A percentile compares a stretch with the other conserved stretches of the same genome.
These are phyloP conservation scores for Porogramme epimiltina DNA, from an alignment of 1,284 basidiomycete genomes.

Conservation along the genomic window DNA sequence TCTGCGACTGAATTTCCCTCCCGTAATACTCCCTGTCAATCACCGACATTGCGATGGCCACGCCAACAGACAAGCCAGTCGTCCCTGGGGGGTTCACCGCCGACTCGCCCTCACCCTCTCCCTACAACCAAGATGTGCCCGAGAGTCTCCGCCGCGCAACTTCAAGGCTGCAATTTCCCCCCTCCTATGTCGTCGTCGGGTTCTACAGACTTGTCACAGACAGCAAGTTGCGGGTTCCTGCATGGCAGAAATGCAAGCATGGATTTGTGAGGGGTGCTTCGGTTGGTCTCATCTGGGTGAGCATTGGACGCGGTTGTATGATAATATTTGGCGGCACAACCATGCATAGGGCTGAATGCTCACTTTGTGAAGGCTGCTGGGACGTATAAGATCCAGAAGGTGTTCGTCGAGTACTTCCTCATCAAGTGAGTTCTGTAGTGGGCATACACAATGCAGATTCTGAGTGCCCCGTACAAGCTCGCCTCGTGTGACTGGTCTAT, in stretches of 20 bases:
- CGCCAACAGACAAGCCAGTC: constrained; percentile 1
- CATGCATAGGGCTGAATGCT: background rate
- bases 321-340: too few species aligned
- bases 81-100: constrained; percentile 23
- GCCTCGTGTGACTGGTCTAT: constrained; percentile 64
- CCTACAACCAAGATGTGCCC: constrained; percentile 40
- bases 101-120: constrained; percentile 8
- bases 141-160: constrained; percentile 49
- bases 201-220: constrained; percentile 74
- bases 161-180: constrained; percentile 66
- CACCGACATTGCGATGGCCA: too few species aligned
- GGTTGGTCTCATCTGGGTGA: constrained; percentile 70
- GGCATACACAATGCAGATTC: background rate
- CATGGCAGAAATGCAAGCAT: constrained; percentile 78
- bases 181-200: constrained; percentile 76
- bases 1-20: too few species aligned
- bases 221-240: constrained; percentile 58
- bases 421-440: constrained; percentile 50
- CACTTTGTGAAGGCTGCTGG: constrained; percentile 47
- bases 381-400: constrained; percentile 66
- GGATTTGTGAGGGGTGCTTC: constrained; percentile 60
- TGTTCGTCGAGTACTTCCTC: constrained; percentile 63
- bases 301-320: constrained; percentile 18
- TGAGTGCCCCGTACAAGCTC: constrained; percentile 44
- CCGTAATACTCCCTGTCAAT: too few species aligned